phyloP scores from a whole-genome alignment of 805 yeast genomes.

The Wickerhamomyces silvicola region DNA sequence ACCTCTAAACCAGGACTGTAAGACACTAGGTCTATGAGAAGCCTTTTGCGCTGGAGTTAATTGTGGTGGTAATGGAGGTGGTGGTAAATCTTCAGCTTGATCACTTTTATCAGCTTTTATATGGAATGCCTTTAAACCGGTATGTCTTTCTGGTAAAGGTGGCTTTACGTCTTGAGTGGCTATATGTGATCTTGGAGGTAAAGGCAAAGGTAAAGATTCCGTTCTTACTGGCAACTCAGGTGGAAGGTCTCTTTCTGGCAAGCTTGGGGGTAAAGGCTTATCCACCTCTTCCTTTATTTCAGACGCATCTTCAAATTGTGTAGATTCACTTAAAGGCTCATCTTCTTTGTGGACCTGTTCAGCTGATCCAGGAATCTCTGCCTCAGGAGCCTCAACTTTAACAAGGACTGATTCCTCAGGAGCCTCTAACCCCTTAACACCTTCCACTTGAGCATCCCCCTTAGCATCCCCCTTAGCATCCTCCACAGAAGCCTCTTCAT shows the following conservation, averaged over 20 bases:
- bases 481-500: too few relatives aligned
- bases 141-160: conserved; percentile 29
- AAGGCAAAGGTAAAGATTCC: conserved; percentile 1
- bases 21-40: conserved; percentile 16
- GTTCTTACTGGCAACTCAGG: background rate
- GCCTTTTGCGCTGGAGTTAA: conserved; percentile 17
- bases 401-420: too few relatives aligned
- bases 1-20: conserved; percentile 19
- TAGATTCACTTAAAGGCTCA: conserved; percentile 14
- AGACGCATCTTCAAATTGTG: conserved; percentile 7
- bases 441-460: too few relatives aligned
- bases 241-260: too few relatives aligned
- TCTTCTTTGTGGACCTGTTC: conserved; percentile 7
- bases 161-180: conserved; percentile 18
- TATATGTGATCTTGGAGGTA: conserved; percentile 4
- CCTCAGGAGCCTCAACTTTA: background rate
- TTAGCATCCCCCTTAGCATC: too few relatives aligned
- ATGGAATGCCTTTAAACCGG: conserved; percentile 7
- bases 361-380: conserved; percentile 6
- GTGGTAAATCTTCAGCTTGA: conserved; percentile 10
- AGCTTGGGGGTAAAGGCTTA: conserved; percentile 13
- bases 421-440: too few relatives aligned
- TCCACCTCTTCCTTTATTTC: conserved; percentile 11
- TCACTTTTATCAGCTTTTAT: conserved; percentile 4
- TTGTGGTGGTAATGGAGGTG: conserved; percentile 24